Evolutionary conservation across 2,329 filamentous ascomycete genomes (phyloP).

Genomic region (Curvularia sp.): DNA sequence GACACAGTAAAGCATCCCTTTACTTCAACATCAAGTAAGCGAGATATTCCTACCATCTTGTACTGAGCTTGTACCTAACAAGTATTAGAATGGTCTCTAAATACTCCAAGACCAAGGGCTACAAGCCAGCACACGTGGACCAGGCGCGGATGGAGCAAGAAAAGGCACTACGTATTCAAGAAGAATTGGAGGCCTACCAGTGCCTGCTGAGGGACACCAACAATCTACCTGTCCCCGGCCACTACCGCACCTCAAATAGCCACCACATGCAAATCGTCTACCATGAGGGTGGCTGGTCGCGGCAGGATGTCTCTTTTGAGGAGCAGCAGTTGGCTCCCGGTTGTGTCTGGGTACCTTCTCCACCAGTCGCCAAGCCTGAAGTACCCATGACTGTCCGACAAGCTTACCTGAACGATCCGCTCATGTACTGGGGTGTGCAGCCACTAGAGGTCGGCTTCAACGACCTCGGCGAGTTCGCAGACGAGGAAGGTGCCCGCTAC

Average conservation of each 20-base stretch:
- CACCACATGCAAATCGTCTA: neutral
- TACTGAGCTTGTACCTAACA: constrained; percentile 1
- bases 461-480: neutral
- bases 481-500: neutral
- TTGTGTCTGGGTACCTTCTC: neutral
- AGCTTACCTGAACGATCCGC: neutral
- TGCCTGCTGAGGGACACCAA: neutral
- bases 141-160: neutral
- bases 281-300: neutral
- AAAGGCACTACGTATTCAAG: neutral
- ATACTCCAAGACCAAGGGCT: constrained; percentile 8
- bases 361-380: neutral
- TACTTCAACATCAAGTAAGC: constrained; percentile 6
- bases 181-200: neutral
- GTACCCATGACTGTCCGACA: neutral
- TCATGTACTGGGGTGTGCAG: neutral
- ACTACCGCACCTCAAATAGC: constrained; percentile 6
- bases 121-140: neutral
- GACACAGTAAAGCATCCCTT: constrained; percentile 2
- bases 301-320: neutral
- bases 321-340: constrained; percentile 1
- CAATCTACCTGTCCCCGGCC: neutral
- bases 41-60: neutral
- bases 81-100: constrained; percentile 6
- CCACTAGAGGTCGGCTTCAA: constrained; percentile 5